Evolutionary conservation across 805 yeast species (phyloP).

Genomic region (Aciculoconidium aculeatum): DNA sequence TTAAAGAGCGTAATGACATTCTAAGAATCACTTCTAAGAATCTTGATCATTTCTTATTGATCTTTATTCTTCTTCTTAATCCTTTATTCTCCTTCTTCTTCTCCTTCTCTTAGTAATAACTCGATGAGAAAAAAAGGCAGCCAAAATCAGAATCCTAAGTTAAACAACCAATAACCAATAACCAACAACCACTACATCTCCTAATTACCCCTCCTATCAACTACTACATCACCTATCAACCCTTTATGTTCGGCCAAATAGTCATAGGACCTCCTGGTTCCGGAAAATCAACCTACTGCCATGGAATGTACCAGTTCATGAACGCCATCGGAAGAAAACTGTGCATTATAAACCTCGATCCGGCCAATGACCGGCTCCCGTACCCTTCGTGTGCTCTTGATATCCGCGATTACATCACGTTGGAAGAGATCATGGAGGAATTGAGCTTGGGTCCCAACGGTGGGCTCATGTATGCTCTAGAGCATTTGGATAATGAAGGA

Average conservation of each 20-base stretch:
- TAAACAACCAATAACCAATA: too few species aligned
- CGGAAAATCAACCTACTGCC: slow-evolving; percentile 92
- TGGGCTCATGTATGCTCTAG: slow-evolving; percentile 79
- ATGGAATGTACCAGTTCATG: slow-evolving; percentile 87
- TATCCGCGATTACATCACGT: slow-evolving; percentile 66
- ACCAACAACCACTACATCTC: too few species aligned
- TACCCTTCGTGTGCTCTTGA: slow-evolving; percentile 68
- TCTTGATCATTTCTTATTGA: too few species aligned
- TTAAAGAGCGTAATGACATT: too few species aligned
- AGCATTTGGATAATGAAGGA: slow-evolving; percentile 42
- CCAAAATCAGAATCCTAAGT: too few species aligned
- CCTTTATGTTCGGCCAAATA: slow-evolving; percentile 76
- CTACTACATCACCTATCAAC: not conserved
- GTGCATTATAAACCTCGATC: slow-evolving; percentile 83
- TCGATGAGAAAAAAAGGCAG: too few species aligned
- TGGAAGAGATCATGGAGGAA: slow-evolving; percentile 75
- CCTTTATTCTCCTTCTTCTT: too few species aligned
- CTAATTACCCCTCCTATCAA: not conserved
- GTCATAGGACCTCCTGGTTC: slow-evolving; percentile 98
- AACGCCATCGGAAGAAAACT: slow-evolving; percentile 91
- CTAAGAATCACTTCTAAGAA: too few species aligned
- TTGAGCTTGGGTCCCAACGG: slow-evolving; percentile 82
- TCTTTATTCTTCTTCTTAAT: too few species aligned
- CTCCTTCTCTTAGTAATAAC: too few species aligned
- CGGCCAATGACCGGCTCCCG: slow-evolving; percentile 71